phyloP scores from a whole-genome alignment of 768 basidiomycete species.

The Kwoniella sp. region DNA sequence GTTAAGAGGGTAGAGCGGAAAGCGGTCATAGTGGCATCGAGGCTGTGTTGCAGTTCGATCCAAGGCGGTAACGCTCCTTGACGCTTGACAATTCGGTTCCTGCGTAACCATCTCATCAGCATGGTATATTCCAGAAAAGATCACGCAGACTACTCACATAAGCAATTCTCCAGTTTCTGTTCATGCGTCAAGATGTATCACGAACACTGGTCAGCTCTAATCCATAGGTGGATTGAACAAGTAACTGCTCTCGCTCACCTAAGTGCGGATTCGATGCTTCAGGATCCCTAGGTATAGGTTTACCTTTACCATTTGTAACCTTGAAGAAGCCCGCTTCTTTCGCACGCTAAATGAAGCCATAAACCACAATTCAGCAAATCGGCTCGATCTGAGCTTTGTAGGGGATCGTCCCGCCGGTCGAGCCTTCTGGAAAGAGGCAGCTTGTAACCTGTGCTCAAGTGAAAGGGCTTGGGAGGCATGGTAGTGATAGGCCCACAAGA shows the following conservation, averaged over 20 bases:
- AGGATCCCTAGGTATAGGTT: conserved; percentile 59
- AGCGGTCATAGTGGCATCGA: conserved; percentile 65
- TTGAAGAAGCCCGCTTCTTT: conserved; percentile 69
- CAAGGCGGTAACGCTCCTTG: conserved; percentile 83
- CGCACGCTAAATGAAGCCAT: background rate
- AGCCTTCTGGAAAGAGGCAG: no score
- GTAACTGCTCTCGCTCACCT: no score
- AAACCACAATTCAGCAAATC: no score
- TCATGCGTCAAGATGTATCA: background rate
- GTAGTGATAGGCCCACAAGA: no score
- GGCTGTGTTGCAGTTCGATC: conserved; percentile 78
- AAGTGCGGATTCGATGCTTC: conserved; percentile 69
- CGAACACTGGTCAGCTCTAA: background rate
- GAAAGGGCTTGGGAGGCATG: no score
- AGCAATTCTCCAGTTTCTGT: conserved; percentile 71
- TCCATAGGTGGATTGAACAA: no score
- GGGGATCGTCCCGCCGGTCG: no score
- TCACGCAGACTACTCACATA: conserved; percentile 57
- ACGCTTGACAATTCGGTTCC: conserved; percentile 75
- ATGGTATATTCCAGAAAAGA: background rate
- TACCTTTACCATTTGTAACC: conserved; percentile 69
- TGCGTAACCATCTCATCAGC: conserved; percentile 7
- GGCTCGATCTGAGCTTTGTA: no score
- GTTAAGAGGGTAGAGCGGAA: conserved; percentile 69
- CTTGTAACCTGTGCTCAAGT: no score